Conservation (phyloP, 169 alveolate genomes). For the Plasmodium sp. region DNA sequence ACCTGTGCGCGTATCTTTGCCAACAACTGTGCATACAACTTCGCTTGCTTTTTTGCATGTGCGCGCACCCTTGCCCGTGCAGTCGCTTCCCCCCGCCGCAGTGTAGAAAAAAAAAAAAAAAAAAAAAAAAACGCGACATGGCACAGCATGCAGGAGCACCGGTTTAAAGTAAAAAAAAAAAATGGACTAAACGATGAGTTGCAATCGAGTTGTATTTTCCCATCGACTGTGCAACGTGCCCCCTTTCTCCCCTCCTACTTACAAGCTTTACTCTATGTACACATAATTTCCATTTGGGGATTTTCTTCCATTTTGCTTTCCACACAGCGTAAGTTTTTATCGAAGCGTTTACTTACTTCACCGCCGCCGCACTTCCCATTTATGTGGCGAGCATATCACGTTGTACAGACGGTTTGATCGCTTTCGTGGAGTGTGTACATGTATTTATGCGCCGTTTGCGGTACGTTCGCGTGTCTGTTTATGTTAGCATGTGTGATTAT, state of each 20-base stretch:
- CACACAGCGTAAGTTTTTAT: not conserved
- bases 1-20: no score
- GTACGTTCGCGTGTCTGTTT: not conserved
- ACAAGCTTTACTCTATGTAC: not conserved
- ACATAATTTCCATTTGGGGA: not conserved
- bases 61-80: no score
- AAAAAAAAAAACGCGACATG: not conserved
- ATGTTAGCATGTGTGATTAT: not conserved
- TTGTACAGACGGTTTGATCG: not conserved
- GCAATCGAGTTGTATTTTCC: not conserved
- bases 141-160: not conserved
- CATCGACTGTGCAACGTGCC: not conserved
- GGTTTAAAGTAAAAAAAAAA: not conserved
- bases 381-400: not conserved
- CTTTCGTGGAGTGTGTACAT: not conserved
- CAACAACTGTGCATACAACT: no score
- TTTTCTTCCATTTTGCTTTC: not conserved
- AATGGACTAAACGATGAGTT: not conserved
- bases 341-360: not conserved
- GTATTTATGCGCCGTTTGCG: not conserved
- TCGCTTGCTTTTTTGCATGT: no score
- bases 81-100: no score
- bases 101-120: not conserved
- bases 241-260: not conserved
- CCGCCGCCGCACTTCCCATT: not conserved